A percentile compares a stretch with the other conserved stretches of the same genome.
phyloP scores from a whole-genome alignment of 2,329 filamentous ascomycete species.

The Colletotrichum lini region DNA sequence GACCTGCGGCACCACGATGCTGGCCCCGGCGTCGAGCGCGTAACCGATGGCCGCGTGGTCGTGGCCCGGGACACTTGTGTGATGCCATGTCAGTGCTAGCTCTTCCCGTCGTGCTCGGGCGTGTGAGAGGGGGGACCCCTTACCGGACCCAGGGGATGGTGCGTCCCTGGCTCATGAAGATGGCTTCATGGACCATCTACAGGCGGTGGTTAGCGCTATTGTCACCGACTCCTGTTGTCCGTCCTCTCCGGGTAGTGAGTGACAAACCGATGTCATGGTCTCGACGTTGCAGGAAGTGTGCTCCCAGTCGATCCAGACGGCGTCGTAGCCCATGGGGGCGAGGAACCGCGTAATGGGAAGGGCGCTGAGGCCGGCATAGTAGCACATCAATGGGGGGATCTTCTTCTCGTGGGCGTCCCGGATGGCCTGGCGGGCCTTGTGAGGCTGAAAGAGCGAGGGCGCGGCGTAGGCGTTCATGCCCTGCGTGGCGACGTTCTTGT shows the following conservation, averaged over 20 bases:
- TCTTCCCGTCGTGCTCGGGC: not conserved
- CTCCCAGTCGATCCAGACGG: constrained; percentile 64
- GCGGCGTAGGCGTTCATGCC: constrained; percentile 59
- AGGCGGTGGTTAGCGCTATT: constrained; percentile 26
- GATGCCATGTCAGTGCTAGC: constrained; percentile 1
- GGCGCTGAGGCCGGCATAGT: constrained; percentile 58
- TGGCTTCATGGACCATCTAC: constrained; percentile 61
- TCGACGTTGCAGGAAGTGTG: constrained; percentile 61
- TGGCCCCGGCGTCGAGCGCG: constrained; percentile 64
- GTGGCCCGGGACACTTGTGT: constrained; percentile 56
- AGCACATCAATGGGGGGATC: constrained; percentile 60
- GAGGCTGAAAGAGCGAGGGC: constrained; percentile 63
- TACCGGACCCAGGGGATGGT: constrained; percentile 61
- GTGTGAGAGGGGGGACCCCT: not conserved
- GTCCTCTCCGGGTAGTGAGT: no score
- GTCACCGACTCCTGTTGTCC: not conserved
- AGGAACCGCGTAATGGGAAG: constrained; percentile 57
- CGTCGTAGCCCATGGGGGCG: constrained; percentile 60
- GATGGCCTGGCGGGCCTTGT: constrained; percentile 60
- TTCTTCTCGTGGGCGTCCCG: constrained; percentile 61
- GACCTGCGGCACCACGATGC: constrained; percentile 62
- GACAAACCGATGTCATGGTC: constrained; percentile 59
- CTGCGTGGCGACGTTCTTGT: constrained; percentile 34
- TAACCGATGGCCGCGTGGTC: constrained; percentile 63
- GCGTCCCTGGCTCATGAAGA: constrained; percentile 61